Base-by-base conservation (phyloP, 2,329 filamentous ascomycete genomes). In the Aspergillus tanneri region DNA sequence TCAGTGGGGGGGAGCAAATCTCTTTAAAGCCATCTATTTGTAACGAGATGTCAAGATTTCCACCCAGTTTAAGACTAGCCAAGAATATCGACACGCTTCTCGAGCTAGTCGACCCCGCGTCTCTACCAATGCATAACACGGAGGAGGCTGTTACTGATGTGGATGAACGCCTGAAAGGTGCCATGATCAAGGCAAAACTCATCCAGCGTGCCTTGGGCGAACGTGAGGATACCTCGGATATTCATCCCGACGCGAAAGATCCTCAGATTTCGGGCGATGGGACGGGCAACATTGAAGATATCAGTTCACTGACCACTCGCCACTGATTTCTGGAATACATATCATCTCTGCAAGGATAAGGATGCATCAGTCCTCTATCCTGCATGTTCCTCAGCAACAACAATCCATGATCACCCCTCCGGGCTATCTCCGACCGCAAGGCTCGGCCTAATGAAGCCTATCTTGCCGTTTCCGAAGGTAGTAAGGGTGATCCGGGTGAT, bases 81-180 rank as follows among this genome's bases (percentile, higher is more conserved):
- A 92, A 87, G 70, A 91, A 97, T 62, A 72, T 96, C 47, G 77
- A 80, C 24, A 80, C 83, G 6, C 76, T 97, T 8, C 85, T 90
- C 53, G 85, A 86, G 19, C 76, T 96, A 11, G 84, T 90, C 3
- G 90, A 96, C 66, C 85, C 86, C 0, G 83, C 84, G 4, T 92
- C 84, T 1, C 71, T 96, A 35, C 84, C 85, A 12, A 91, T 85
- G 16, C 79, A 85, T 50, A 99, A 99, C 65, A 86, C 82, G 4
- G 92, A 97, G 64, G 89, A 95, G 38, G 85, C 86, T 0, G 90
- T 99, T 18, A 86, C 87, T 42, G 91, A 96, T 61, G 91, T 95
- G 62, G 93, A 99, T 62, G 89, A 96, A 66, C 79, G 91, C 10
- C 65, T 95, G 30, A 93, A 91, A 71, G 82, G 88, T 55, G 92